A percentile compares a stretch with the other conserved stretches of the same genome.
Evolutionary conservation across 768 basidiomycete genomes (phyloP).

Genomic region (Leccinellum rugosiceps): DNA sequence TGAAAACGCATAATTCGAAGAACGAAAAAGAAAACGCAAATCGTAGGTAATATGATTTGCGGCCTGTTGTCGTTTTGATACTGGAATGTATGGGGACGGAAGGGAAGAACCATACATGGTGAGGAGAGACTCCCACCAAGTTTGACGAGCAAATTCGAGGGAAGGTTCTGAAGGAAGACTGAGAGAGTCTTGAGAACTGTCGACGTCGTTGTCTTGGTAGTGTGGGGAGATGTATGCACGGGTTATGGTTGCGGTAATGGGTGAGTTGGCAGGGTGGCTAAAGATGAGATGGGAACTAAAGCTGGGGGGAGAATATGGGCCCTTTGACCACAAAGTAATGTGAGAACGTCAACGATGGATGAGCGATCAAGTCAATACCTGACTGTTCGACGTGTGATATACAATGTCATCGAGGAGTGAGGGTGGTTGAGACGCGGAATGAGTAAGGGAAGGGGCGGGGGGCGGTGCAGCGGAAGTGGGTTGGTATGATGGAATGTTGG

Average conservation of each 20-base stretch:
- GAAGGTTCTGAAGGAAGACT: slow-evolving; percentile 55
- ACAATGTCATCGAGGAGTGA: slow-evolving; percentile 6
- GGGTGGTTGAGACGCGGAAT: slow-evolving; percentile 8
- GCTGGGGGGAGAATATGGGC: slow-evolving; percentile 3
- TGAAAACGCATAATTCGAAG: slow-evolving; percentile 68
- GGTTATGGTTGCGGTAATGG: not conserved
- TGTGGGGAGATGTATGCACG: slow-evolving; percentile 7
- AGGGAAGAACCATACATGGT: slow-evolving; percentile 44
- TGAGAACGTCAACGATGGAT: slow-evolving; percentile 23
- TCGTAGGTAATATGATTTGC: slow-evolving; percentile 48
- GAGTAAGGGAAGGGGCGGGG: slow-evolving; percentile 1
- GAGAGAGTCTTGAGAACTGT: slow-evolving; percentile 9
- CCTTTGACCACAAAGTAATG: slow-evolving; percentile 23
- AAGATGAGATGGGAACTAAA: slow-evolving; percentile 6
- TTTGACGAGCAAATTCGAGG: slow-evolving; percentile 62
- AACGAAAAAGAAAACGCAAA: slow-evolving; percentile 60
- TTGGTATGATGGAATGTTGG: slow-evolving; percentile 16
- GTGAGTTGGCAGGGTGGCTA: not conserved
- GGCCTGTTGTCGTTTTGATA: slow-evolving; percentile 45
- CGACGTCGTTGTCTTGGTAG: slow-evolving; percentile 9
- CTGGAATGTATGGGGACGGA: slow-evolving; percentile 33
- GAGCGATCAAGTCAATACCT: slow-evolving; percentile 30
- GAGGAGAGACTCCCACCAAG: slow-evolving; percentile 77
- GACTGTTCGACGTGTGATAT: slow-evolving; percentile 21
- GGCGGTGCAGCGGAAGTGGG: not conserved